Conservation (phyloP, 169 alveolate genomes). For the Cryptosporidium ubiquitum region DNA sequence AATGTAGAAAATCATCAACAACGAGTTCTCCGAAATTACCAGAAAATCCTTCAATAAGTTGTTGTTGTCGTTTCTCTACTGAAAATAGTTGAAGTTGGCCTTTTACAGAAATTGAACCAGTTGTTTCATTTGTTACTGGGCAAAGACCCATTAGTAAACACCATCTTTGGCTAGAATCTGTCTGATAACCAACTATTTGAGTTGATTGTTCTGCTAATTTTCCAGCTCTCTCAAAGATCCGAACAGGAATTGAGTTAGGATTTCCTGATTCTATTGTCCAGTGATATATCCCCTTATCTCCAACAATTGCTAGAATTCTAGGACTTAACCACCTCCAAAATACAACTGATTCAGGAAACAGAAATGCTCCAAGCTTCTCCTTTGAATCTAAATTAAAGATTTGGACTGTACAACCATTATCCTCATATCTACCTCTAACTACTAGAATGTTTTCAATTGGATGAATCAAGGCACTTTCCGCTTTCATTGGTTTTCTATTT, state of each 20-base stretch:
- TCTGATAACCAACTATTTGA: constrained; percentile 91
- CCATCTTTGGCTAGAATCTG: constrained; percentile 92
- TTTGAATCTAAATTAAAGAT: constrained; percentile 93
- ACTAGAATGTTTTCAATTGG: constrained; percentile 94
- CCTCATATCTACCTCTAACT: constrained; percentile 88
- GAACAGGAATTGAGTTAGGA: constrained; percentile 84
- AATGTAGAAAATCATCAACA: constrained; percentile 82
- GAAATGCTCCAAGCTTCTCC: constrained; percentile 91
- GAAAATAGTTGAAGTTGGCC: constrained; percentile 95
- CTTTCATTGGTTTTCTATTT: constrained; percentile 94
- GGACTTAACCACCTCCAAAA: constrained; percentile 95
- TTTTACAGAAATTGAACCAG: constrained; percentile 88
- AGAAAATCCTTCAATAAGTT: constrained; percentile 94
- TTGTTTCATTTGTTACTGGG: constrained; percentile 81
- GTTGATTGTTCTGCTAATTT: constrained; percentile 86
- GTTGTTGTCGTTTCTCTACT: constrained; percentile 91
- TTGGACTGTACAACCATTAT: constrained; percentile 84
- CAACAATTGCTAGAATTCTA: constrained; percentile 91
- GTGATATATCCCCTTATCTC: constrained; percentile 92
- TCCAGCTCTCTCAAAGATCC: constrained; percentile 90
- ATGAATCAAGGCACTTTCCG: constrained; percentile 96
- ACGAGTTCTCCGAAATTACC: constrained; percentile 93
- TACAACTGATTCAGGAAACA: constrained; percentile 90
- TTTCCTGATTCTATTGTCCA: constrained; percentile 86
- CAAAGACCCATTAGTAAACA: constrained; percentile 93